Evolutionary conservation across 768 basidiomycete species (phyloP).

Genomic region (Mycena rosella): DNA sequence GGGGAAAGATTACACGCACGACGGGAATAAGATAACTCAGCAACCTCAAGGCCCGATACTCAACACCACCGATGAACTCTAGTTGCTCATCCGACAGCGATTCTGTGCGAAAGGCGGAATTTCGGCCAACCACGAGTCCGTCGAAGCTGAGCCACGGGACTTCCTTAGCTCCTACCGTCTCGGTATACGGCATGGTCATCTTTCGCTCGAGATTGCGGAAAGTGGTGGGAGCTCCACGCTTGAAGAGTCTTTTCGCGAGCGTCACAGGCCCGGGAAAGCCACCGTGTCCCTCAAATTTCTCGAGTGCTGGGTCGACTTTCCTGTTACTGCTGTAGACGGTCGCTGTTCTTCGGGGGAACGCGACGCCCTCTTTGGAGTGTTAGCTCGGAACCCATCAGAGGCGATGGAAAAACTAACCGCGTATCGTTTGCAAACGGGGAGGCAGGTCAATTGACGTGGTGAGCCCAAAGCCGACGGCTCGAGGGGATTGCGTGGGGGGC

Average conservation of each 20-base stretch:
- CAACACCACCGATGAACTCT: slow-evolving; percentile 81
- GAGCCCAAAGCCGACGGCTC: slow-evolving; percentile 22
- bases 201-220: slow-evolving; percentile 60
- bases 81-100: slow-evolving; percentile 74
- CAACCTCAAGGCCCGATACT: slow-evolving; percentile 73
- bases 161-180: slow-evolving; percentile 52
- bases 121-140: slow-evolving; percentile 66
- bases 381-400: neutral
- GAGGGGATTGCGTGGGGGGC: slow-evolving; percentile 30
- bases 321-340: slow-evolving; percentile 44
- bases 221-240: slow-evolving; percentile 56
- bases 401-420: slow-evolving; percentile 20
- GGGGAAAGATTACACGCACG: slow-evolving; percentile 45
- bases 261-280: slow-evolving; percentile 62
- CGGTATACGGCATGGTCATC: slow-evolving; percentile 64
- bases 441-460: slow-evolving; percentile 30
- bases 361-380: slow-evolving; percentile 39
- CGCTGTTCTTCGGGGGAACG: slow-evolving; percentile 47
- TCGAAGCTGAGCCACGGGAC: slow-evolving; percentile 56
- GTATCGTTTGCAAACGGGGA: slow-evolving; percentile 31
- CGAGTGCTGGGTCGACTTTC: slow-evolving; percentile 31
- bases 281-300: slow-evolving; percentile 57
- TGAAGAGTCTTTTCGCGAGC: slow-evolving; percentile 54
- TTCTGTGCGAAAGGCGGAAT: slow-evolving; percentile 67
- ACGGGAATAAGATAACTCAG: slow-evolving; percentile 63